A percentile compares a stretch with the other conserved stretches of the same genome.
Evolutionary conservation across 768 basidiomycete species (phyloP).

Genomic region (Ramaria sp.): DNA sequence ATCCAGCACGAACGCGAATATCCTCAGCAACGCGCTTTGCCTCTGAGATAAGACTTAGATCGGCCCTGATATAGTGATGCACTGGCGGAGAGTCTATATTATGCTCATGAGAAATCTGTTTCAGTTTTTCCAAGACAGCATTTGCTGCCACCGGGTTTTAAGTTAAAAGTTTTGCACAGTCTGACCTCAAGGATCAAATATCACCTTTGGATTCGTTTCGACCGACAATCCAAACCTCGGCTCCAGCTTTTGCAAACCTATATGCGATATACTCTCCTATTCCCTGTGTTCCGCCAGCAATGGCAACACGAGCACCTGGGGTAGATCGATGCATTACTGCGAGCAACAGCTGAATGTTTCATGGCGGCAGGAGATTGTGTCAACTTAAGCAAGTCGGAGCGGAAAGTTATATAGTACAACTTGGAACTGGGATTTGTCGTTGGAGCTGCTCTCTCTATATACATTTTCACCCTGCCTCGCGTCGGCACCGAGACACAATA

Average conservation of each 20-base stretch:
- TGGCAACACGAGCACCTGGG: background rate
- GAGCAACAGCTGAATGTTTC: background rate
- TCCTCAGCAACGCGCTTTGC: conserved; percentile 1
- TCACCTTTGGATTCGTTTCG: conserved; percentile 6
- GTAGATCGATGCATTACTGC: background rate
- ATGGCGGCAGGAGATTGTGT: too few species aligned
- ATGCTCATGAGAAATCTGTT: background rate
- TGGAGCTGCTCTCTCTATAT: too few species aligned
- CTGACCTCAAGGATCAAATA: background rate
- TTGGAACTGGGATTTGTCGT: too few species aligned
- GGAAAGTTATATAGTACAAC: too few species aligned
- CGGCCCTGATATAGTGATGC: conserved; percentile 2
- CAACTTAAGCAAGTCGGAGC: too few species aligned
- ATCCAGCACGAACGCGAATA: background rate
- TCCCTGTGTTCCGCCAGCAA: conserved; percentile 25
- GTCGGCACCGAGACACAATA: too few species aligned
- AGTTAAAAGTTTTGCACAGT: background rate
- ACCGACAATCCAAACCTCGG: conserved; percentile 8
- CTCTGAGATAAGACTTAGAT: conserved; percentile 2
- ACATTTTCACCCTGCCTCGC: too few species aligned
- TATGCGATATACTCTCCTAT: conserved; percentile 35
- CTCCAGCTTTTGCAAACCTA: conserved; percentile 25
- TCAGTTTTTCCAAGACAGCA: background rate
- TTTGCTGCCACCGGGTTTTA: background rate
- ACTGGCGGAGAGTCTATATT: background rate